phyloP scores from a whole-genome alignment of 2,329 filamentous ascomycete genomes.

The Cladosporium sp. region DNA sequence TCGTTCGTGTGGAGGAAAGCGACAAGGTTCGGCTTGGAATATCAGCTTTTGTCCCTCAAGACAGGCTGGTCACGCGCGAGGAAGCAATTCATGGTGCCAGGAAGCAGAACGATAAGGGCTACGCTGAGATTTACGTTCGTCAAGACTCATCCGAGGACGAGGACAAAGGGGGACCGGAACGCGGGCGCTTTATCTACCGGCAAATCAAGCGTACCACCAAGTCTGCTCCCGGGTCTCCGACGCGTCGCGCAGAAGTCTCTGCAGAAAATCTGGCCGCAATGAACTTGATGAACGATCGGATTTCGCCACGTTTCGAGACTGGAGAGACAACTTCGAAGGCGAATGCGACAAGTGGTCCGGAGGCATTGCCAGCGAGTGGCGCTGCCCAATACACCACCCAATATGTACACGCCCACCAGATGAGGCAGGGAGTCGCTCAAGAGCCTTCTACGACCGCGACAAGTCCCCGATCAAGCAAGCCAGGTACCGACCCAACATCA shows the following conservation, averaged over 20 bases:
- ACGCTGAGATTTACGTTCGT: background rate
- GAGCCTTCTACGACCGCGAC: background rate
- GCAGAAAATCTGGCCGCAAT: constrained; percentile 11
- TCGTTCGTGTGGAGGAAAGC: constrained; percentile 20
- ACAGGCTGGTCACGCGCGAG: background rate
- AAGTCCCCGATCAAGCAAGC: background rate
- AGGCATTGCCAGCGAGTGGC: background rate
- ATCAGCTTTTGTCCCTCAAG: constrained; percentile 19
- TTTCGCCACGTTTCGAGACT: background rate
- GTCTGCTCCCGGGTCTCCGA: background rate
- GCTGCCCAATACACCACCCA: background rate
- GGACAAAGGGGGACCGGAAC: background rate
- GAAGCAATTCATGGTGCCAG: background rate
- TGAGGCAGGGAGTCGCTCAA: too few species aligned
- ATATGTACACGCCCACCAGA: too few species aligned
- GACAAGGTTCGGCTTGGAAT: constrained; percentile 24
- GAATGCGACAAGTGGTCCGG: background rate
- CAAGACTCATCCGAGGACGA: background rate
- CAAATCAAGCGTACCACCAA: constrained; percentile 7
- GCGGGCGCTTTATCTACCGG: constrained; percentile 7
- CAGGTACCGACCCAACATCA: background rate
- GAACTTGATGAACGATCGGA: constrained; percentile 11
- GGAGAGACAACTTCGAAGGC: background rate
- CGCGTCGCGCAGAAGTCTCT: constrained; percentile 4
- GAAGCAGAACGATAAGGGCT: constrained; percentile 1